Percentiles rank a stretch among this genome's conserved stretches.
phyloP scores from a whole-genome alignment of 2,329 filamentous ascomycete genomes.

The Epichloe hybrida region DNA sequence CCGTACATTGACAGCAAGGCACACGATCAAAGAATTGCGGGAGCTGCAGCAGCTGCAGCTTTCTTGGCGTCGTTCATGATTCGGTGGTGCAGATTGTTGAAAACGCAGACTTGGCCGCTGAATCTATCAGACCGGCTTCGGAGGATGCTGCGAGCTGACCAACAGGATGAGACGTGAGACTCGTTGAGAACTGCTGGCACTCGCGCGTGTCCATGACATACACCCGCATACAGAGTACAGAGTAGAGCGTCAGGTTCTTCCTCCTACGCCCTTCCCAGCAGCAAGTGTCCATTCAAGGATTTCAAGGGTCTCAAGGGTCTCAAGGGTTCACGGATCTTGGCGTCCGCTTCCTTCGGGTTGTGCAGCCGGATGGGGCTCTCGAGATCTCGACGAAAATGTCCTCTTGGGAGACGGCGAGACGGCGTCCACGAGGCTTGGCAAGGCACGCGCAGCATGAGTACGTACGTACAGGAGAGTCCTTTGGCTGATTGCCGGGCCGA shows the following conservation, averaged over 20 bases:
- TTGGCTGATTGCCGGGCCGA: too few species aligned
- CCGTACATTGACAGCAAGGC: constrained; percentile 46
- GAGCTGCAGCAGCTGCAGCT: constrained; percentile 20
- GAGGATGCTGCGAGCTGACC: constrained; percentile 14
- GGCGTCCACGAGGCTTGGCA: background rate
- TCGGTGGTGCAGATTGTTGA: constrained; percentile 42
- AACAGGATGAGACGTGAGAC: constrained; percentile 23
- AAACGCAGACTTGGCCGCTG: constrained; percentile 44
- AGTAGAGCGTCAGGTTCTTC: constrained; percentile 2
- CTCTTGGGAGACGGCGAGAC: constrained; percentile 8
- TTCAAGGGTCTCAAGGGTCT: constrained; percentile 1
- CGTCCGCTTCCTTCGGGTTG: constrained; percentile 16
- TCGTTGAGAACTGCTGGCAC: constrained; percentile 25
- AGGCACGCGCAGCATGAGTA: too few species aligned
- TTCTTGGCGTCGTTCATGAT: constrained; percentile 29
- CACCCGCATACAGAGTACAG: constrained; percentile 20
- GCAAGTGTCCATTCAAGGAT: constrained; percentile 17
- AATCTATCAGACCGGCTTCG: constrained; percentile 34
- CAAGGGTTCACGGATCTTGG: constrained; percentile 15
- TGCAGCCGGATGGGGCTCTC: constrained; percentile 16
- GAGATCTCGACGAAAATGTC: constrained; percentile 7
- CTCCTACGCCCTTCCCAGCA: constrained; percentile 17
- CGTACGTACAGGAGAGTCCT: background rate
- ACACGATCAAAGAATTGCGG: constrained; percentile 38
- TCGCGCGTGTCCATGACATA: constrained; percentile 38